Evolutionary conservation across 139 green algal genomes (phyloP), one percentile per base, ranked within the genome.

Genomic region (Zygnema circumcarinatum): DNA sequence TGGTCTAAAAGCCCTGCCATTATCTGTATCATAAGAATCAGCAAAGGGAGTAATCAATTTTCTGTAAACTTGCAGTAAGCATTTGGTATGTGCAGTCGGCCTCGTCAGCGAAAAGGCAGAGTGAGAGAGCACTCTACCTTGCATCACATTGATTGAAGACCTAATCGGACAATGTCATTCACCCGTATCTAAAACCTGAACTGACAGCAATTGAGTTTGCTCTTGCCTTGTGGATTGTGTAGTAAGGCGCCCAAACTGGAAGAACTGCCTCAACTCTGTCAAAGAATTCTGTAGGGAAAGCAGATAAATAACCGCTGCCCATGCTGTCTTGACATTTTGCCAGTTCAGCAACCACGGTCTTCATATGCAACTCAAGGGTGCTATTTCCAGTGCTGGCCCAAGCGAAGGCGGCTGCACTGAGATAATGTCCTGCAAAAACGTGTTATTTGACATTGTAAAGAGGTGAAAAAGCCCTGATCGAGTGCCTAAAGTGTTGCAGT

Each of bases 161-260:
- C n/a, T n/a, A n/a, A n/a, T n/a, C n/a, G n/a, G n/a, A n/a, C n/a
- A n/a, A n/a, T n/a, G n/a, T n/a, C n/a, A n/a, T n/a, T n/a, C n/a
- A n/a, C n/a, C n/a, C n/a, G n/a, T n/a, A n/a, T n/a, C n/a, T n/a
- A n/a, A n/a, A n/a, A n/a, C n/a, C n/a, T n/a, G n/a, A n/a, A n/a
- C n/a, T n/a, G n/a, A n/a, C n/a, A n/a, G n/a, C n/a, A n/a, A n/a
- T n/a, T n/a, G n/a, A n/a, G n/a, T n/a, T n/a, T n/a, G n/a, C n/a
- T 62, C 47, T 62, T 16, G 16, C 85, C 76, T 90, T 91, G 67
- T 91, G 87, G 1, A 91, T 85, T 25, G 87, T 91, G 80, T 91
- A 91, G 67, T 91, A 91, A 0, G 87, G 87, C 16, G 87, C 87
- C 87, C 87, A 91, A 52, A 91, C 87, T 31, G 80, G 81, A 47